Conservation (phyloP, 2,329 filamentous ascomycete genomes). For the Chrysosporium keratinophilum region DNA sequence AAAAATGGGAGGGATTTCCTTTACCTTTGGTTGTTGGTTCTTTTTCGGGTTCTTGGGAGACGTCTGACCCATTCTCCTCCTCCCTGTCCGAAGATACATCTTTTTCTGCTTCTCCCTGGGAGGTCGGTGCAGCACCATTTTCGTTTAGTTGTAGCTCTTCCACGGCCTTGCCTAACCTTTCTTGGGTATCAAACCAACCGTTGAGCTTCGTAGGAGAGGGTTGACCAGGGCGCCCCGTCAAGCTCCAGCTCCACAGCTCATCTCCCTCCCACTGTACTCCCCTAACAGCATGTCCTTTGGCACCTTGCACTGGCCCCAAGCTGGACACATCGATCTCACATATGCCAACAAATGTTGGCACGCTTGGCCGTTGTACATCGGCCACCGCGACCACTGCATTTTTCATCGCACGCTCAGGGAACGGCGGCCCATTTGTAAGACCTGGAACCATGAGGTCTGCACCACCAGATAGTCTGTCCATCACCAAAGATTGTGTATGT, state of each 20-base stretch:
- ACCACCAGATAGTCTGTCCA: slow-evolving; percentile 53
- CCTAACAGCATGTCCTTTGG: slow-evolving; percentile 54
- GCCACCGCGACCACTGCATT: slow-evolving; percentile 55
- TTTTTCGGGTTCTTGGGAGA: slow-evolving; percentile 34
- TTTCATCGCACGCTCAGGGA: slow-evolving; percentile 48
- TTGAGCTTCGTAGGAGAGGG: slow-evolving; percentile 44
- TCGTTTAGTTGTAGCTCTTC: slow-evolving; percentile 35
- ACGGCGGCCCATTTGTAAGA: slow-evolving; percentile 53
- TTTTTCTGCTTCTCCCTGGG: slow-evolving; percentile 13
- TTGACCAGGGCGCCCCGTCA: slow-evolving; percentile 43
- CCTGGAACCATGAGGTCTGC: slow-evolving; percentile 62
- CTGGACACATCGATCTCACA: slow-evolving; percentile 53
- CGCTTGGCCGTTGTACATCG: slow-evolving; percentile 47
- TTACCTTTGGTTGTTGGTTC: slow-evolving; percentile 50
- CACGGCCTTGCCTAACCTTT: slow-evolving; percentile 29
- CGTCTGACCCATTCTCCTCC: slow-evolving; percentile 24
- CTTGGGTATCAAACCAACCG: slow-evolving; percentile 39
- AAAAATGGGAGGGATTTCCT: background rate
- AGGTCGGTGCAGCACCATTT: slow-evolving; percentile 33
- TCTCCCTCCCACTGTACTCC: slow-evolving; percentile 59
- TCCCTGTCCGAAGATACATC: slow-evolving; percentile 22
- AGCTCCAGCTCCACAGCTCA: slow-evolving; percentile 57
- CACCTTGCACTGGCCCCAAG: slow-evolving; percentile 46
- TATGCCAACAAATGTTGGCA: slow-evolving; percentile 54
- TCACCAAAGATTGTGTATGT: slow-evolving; percentile 49